A percentile compares a stretch with the other conserved stretches of the same genome.
Conservation (phyloP, 345 rosid species). For the Passiflora organensis region DNA sequence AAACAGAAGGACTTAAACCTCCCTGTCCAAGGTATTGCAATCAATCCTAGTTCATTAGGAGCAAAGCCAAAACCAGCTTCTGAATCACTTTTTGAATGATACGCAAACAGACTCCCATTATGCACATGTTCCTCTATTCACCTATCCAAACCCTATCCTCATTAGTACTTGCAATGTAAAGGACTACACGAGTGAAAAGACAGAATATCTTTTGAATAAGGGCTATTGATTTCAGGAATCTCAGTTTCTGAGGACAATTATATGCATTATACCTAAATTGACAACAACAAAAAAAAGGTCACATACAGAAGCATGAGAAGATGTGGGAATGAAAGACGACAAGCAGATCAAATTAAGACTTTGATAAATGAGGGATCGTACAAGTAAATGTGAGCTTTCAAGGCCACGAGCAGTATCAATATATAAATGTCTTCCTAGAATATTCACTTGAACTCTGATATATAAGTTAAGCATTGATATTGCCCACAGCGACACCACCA, state of each 20-base stretch:
- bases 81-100: no score
- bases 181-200: no score
- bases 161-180: no score
- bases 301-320: no score
- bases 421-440: conserved; percentile 89
- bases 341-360: neutral
- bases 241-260: conserved; percentile 1
- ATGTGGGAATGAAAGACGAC: neutral
- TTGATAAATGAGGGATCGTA: conserved; percentile 35
- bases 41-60: no score
- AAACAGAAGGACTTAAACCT: no score
- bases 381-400: conserved; percentile 53
- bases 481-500: conserved; percentile 79
- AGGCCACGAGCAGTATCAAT: conserved; percentile 80
- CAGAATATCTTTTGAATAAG: no score
- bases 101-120: no score
- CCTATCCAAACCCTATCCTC: no score
- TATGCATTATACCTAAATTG: neutral
- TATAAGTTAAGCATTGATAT: conserved; percentile 79
- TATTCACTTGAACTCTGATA: conserved; percentile 91
- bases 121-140: no score
- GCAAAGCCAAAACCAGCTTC: no score
- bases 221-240: neutral
- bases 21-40: no score
- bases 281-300: neutral